Base-by-base conservation (phyloP, 1,284 basidiomycete genomes). In the Chiua sp. region DNA sequence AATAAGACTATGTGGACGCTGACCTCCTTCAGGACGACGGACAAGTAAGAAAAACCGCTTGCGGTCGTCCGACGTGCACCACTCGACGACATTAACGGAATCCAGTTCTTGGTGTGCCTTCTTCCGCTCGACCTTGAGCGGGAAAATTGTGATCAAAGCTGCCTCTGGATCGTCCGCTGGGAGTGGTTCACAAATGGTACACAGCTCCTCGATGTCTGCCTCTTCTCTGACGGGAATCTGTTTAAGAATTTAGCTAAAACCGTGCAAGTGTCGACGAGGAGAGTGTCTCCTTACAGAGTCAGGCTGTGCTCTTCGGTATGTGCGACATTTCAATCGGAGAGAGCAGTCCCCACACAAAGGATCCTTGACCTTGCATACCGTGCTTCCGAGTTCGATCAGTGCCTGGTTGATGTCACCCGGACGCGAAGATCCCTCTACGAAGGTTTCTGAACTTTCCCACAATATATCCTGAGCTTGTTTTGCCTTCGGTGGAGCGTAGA, bases 391-490 rank as follows among this genome's bases (percentile, higher is more conserved):
- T 68, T 94, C 92, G 64, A 93, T 94, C 44, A 94, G 80, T 22
- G 90, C 93, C 77, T 97, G 94, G 73, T 97, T 96, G 67, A 94
- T 84, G 72, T 96, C 92, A 15, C 94, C 93, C 0, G 93, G 79
- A 68, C 81, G 73, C 44, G 79, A 3, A 26, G 26, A 74, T 13
- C 42, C 70, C 22, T 80, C 68, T 15, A 98, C 92, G 69, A 98
- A 83, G 4, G 79, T 80, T 37, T 80, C 80, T 1, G 95, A 95
- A 4, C 85, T 87, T 7, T 80, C 75, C 95, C 95, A 98, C n/a
- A 26, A 79, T 59, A 92, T 77, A 64, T 94, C 89, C 48, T 92
- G 83, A 0, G 91, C 90, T 3, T 78, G 69, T 69, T 96, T 96
- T 23, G 84, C 81, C 69, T 94, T 93, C 23, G 93, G 92, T 11